A percentile compares a stretch with the other conserved stretches of the same genome.
Evolutionary conservation across 179 eudicot species (phyloP).

Genomic region (Beta corolliflora): DNA sequence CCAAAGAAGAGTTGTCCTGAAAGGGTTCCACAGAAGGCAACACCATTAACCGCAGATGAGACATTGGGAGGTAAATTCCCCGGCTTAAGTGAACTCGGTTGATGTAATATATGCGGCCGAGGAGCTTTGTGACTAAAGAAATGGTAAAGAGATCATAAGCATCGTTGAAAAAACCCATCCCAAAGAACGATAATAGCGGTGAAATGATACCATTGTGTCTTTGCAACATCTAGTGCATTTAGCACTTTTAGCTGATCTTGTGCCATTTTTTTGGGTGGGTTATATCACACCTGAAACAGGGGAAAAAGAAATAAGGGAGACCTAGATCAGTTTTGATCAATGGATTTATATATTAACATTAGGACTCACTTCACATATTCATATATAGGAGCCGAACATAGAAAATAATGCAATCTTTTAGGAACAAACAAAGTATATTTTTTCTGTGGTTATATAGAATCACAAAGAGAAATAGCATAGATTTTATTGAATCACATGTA

Average conservation of each 20-base stretch:
- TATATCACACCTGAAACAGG: conserved; percentile 1
- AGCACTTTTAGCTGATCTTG: conserved; percentile 29
- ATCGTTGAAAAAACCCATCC: conserved; percentile 34
- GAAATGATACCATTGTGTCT: conserved; percentile 34
- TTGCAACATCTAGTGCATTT: conserved; percentile 31
- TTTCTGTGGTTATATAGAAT: too few species aligned
- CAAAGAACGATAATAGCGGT: conserved; percentile 27
- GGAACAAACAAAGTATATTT: too few species aligned
- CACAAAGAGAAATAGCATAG: too few species aligned
- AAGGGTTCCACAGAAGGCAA: conserved; percentile 34
- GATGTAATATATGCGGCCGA: conserved; percentile 26
- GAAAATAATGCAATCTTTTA: too few species aligned
- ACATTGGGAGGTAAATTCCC: conserved; percentile 27
- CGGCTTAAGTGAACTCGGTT: conserved; percentile 2
- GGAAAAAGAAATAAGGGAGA: conserved; percentile 5
- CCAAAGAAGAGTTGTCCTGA: conserved; percentile 30
- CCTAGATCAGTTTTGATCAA: not conserved
- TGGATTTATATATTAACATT: not conserved
- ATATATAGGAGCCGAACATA: too few species aligned
- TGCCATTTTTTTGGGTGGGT: not conserved
- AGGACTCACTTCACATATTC: too few species aligned
- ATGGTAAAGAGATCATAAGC: conserved; percentile 31
- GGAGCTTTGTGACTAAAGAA: conserved; percentile 28
- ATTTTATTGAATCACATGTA: too few species aligned
- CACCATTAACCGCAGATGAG: conserved; percentile 34